Evolutionary conservation across 768 basidiomycete genomes (phyloP), one percentile per base, ranked within the genome.

Genomic region (Cyclocybe aegerita): DNA sequence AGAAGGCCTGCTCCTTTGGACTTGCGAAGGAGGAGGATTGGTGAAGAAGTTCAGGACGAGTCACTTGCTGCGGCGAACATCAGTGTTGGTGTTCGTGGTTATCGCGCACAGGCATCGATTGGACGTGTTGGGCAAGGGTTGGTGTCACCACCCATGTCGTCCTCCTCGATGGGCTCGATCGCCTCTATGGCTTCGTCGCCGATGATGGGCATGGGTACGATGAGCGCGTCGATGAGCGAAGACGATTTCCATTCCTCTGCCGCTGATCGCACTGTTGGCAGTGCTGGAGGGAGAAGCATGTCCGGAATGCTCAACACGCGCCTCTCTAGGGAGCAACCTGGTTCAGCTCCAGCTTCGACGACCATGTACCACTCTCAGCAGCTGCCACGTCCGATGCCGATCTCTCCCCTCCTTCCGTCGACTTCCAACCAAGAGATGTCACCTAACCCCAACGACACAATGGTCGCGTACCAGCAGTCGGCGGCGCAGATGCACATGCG

Each of bases 81-180:
- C 45, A 62, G 61, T 1, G 61, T 75, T 36, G 76, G 76, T 12
- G 63, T 76, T 46, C 68, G 75, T 9, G 77, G 70, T 6, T 70
- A 73, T 55, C 71, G 75, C 16, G 59, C 75, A 6, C 71, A 71
- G 51, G 74, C 53, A 23, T 72, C 53, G 46, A 58, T 39, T 23
- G 64, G 56, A 47, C 56, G 56, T 41, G 35, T 61, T 39, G 61
- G 57, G 6, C 53, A 54, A 35, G 55, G 47, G 2, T 31, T 60
- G 41, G 44, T 61, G 43, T 58, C 60, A 8, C 50, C 59, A 8
- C 31, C 53, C 23, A 49, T 37, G 29, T 17, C 48, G 6, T 46
- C 54, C n/a, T 23, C 54, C 29, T 52, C 56, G 10, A 34, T 58
- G 38, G 33, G 44, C 4, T 49, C 50, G 34, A 50, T 59, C 31